phyloP scores from a whole-genome alignment of 2,329 filamentous ascomycete species.

The Xylariaceae sp. region DNA sequence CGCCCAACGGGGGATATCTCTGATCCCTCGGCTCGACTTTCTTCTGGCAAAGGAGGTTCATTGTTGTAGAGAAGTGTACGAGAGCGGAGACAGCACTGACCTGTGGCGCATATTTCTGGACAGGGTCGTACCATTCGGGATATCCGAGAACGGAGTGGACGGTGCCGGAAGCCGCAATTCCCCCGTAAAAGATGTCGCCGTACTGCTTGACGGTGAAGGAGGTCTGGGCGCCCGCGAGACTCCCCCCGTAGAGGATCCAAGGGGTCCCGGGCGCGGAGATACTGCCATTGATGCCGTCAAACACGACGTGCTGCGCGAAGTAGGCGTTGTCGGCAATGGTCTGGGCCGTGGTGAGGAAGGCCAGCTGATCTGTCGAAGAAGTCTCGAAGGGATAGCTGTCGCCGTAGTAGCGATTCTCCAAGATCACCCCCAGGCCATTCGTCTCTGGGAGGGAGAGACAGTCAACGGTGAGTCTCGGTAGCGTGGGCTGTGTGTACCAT shows the following conservation, averaged over 20 bases:
- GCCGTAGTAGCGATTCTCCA: slow-evolving; percentile 45
- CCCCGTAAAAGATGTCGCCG: slow-evolving; percentile 37
- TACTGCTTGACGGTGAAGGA: slow-evolving; percentile 38
- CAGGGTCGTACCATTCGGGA: slow-evolving; percentile 41
- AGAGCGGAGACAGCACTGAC: slow-evolving; percentile 7
- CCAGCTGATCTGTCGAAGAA: slow-evolving; percentile 40
- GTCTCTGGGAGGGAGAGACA: slow-evolving; percentile 23
- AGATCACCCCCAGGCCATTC: slow-evolving; percentile 45
- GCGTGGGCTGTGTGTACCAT: no score
- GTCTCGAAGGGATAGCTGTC: slow-evolving; percentile 39
- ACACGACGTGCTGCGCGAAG: slow-evolving; percentile 38
- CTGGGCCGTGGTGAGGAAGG: slow-evolving; percentile 43
- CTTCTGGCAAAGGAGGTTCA: no score
- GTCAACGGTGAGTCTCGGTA: slow-evolving; percentile 1
- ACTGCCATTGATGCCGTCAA: slow-evolving; percentile 34
- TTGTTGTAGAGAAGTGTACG: no score
- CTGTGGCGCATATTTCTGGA: slow-evolving; percentile 39
- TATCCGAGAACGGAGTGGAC: slow-evolving; percentile 34
- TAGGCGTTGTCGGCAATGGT: slow-evolving; percentile 45
- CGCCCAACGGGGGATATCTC: no score
- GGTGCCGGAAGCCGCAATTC: slow-evolving; percentile 39
- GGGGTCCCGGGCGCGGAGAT: slow-evolving; percentile 36
- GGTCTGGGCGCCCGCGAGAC: slow-evolving; percentile 22
- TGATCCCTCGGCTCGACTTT: no score
- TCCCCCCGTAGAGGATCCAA: slow-evolving; percentile 26